Percentiles rank a stretch among this genome's conserved stretches.
These are phyloP conservation scores for Neurospora discreta DNA, from an alignment of 495 filamentous ascomycete genomes.

Conservation along the genomic window DNA sequence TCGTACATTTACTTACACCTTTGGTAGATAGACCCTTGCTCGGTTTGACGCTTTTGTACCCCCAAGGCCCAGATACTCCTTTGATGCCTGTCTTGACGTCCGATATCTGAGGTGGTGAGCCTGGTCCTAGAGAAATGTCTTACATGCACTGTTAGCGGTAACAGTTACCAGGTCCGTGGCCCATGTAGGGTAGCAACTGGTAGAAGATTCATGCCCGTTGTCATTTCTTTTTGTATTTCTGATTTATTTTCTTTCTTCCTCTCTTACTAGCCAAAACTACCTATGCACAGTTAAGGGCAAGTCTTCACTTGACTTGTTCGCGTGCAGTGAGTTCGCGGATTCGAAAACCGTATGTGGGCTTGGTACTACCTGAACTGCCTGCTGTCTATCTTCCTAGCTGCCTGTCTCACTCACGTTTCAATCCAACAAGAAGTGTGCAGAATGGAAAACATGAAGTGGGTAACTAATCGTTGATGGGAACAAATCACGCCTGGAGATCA, in stretches of 20 bases:
- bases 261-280: neutral
- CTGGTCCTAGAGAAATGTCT: neutral
- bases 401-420: neutral
- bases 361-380: neutral
- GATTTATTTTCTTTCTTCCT: no score
- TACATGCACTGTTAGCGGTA: neutral
- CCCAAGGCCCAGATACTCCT: neutral
- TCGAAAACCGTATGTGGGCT: neutral
- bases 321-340: neutral
- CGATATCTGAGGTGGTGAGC: neutral
- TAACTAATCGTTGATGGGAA: neutral
- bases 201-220: neutral
- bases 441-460: neutral
- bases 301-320: neutral
- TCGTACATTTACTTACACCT: neutral
- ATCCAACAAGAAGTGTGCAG: neutral
- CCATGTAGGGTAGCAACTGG: neutral
- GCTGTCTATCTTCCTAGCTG: neutral
- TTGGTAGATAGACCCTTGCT: neutral
- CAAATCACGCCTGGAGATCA: neutral
- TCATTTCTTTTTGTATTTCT: no score
- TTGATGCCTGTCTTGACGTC: neutral
- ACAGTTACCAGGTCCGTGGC: neutral
- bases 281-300: neutral
- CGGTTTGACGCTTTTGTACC: neutral